phyloP scores from a whole-genome alignment of 768 basidiomycete genomes.

The Boletus tylopilopsis region DNA sequence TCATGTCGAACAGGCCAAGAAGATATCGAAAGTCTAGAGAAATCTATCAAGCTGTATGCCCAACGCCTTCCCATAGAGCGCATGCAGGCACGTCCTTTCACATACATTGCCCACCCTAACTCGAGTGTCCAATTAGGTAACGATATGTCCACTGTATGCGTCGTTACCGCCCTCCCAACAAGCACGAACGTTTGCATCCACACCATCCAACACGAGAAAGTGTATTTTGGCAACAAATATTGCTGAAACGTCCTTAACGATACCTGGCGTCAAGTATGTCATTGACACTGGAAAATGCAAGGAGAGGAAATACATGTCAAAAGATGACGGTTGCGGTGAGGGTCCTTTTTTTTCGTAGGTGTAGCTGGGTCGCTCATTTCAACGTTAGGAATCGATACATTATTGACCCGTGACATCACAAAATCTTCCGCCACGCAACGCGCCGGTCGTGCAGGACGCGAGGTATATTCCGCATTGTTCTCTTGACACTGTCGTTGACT shows the following conservation, averaged over 20 bases:
- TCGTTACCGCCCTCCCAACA: conserved; percentile 78
- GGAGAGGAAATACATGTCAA: conserved; percentile 82
- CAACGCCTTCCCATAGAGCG: conserved; percentile 60
- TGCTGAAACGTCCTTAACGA: conserved; percentile 96
- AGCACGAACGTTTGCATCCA: conserved; percentile 66
- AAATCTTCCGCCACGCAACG: conserved; percentile 91
- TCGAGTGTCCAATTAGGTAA: conserved; percentile 45
- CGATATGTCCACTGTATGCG: conserved; percentile 81
- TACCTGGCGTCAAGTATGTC: conserved; percentile 92
- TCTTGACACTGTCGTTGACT: background rate
- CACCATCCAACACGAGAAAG: conserved; percentile 71
- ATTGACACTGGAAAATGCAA: conserved; percentile 96
- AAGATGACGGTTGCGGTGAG: conserved; percentile 64
- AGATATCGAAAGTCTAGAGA: conserved; percentile 87
- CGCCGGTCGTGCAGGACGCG: conserved; percentile 95
- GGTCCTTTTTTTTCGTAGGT: background rate
- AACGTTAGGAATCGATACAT: conserved; percentile 75
- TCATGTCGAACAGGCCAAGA: conserved; percentile 66
- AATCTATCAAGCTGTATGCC: conserved; percentile 66
- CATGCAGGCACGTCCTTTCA: conserved; percentile 41
- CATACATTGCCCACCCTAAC: background rate
- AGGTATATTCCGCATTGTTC: conserved; percentile 40
- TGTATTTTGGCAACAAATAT: conserved; percentile 97
- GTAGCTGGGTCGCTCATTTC: background rate
- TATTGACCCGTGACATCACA: conserved; percentile 78